Conservation (phyloP, 2,329 filamentous ascomycete genomes). For the Diatrype stigma region DNA sequence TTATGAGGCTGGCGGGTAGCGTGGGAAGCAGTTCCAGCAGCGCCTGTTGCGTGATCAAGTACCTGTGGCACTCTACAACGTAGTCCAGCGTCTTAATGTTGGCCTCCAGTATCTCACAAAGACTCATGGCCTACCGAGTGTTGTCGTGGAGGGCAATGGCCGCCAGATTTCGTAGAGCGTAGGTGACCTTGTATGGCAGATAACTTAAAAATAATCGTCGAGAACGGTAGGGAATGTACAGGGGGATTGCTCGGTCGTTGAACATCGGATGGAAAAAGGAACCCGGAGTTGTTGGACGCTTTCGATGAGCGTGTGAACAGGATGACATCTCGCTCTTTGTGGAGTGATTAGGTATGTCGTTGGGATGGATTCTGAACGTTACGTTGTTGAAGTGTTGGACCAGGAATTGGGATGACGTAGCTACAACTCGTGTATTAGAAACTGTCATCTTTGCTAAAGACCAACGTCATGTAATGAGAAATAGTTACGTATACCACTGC, state of each 20-base stretch:
- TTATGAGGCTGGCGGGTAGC: neutral
- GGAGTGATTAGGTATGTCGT: neutral
- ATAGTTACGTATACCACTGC: too few relatives aligned
- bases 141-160: neutral
- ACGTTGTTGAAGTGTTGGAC: too few relatives aligned
- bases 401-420: too few relatives aligned
- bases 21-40: neutral
- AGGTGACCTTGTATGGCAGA: neutral
- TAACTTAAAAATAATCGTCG: neutral
- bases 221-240: conserved; percentile 2
- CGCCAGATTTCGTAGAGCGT: neutral
- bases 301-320: neutral
- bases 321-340: neutral
- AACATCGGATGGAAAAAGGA: neutral
- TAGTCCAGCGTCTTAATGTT: conserved; percentile 1
- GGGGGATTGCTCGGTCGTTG: neutral
- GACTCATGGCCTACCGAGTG: neutral
- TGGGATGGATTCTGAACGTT: too few relatives aligned
- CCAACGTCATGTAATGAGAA: too few relatives aligned
- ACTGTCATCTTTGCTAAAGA: too few relatives aligned
- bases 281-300: too few relatives aligned
- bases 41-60: neutral
- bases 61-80: neutral
- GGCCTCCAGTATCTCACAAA: conserved; percentile 2
- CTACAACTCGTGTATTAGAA: too few relatives aligned